Conservation (phyloP, 352 stramenopile genomes). For the Phytophthora aleatoria region DNA sequence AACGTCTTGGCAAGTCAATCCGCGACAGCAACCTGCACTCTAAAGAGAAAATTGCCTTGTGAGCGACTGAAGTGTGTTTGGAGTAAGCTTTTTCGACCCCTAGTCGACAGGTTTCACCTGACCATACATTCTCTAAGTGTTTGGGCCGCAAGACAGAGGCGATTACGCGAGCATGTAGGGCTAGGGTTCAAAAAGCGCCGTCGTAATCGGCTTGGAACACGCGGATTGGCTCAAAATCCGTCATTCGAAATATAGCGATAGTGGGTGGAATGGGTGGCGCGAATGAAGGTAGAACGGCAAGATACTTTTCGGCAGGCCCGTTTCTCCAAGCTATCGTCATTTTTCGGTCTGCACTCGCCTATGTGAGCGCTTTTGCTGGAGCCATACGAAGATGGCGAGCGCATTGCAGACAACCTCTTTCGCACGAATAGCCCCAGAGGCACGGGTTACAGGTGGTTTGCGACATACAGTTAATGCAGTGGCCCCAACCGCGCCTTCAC, state of each 20-base stretch:
- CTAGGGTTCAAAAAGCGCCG: conserved; percentile 3
- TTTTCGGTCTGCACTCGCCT: background rate
- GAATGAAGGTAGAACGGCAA: conserved; percentile 5
- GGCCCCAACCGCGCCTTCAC: no score
- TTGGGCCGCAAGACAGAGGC: background rate
- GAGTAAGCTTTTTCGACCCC: conserved; percentile 22
- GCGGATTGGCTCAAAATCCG: conserved; percentile 12
- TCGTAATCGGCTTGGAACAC: conserved; percentile 13
- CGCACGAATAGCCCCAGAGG: no score
- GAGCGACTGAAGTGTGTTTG: conserved; percentile 5
- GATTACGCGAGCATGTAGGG: conserved; percentile 24
- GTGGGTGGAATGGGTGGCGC: conserved; percentile 12
- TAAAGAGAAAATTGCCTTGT: conserved; percentile 28
- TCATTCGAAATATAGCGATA: conserved; percentile 11
- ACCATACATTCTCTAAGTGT: conserved; percentile 19
- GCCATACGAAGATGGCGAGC: no score
- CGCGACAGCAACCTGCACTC: conserved; percentile 8
- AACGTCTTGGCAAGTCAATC: conserved; percentile 5
- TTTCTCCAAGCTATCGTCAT: background rate
- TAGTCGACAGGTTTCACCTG: background rate
- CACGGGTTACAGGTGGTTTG: background rate
- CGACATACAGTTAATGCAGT: background rate
- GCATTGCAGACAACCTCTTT: no score
- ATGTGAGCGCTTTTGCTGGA: background rate
- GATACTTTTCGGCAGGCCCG: background rate